These are phyloP conservation scores for Talaromyces sp. DNA, from an alignment of 2,329 filamentous ascomycete species.

Conservation along the genomic window DNA sequence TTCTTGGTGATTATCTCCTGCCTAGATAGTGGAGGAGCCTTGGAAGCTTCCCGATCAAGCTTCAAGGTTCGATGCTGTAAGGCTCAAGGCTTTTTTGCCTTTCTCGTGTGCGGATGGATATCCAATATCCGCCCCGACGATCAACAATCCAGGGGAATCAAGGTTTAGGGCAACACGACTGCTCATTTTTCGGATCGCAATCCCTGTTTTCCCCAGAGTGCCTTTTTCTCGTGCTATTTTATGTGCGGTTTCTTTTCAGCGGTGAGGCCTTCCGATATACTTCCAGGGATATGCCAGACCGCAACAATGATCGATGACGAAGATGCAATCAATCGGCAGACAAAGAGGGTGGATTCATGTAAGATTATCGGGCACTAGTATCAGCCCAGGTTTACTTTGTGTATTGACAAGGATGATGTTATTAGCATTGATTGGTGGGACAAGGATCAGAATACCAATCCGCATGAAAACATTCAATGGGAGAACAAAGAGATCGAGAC, in stretches of 20 bases:
- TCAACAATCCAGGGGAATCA: constrained; percentile 8
- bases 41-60: background rate
- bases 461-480: constrained; percentile 8
- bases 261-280: background rate
- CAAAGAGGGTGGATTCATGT: background rate
- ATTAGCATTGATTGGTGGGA: background rate
- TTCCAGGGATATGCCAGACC: constrained; percentile 9
- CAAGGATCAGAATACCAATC: background rate
- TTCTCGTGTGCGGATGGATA: background rate
- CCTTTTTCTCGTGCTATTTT: background rate
- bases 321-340: background rate
- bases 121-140: constrained; percentile 1
- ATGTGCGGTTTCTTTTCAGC: background rate
- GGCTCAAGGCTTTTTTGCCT: background rate
- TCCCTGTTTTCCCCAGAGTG: background rate
- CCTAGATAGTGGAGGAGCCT: background rate
- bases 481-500: background rate
- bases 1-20: background rate
- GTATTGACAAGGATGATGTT: background rate
- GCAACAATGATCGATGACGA: constrained; percentile 11
- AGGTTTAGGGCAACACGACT: constrained; percentile 7
- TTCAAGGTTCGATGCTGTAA: background rate
- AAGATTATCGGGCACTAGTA: no score
- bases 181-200: constrained; percentile 7
- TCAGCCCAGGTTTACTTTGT: background rate